phyloP scores from a whole-genome alignment of 208 protist species.

The Porcisia hertigi region DNA sequence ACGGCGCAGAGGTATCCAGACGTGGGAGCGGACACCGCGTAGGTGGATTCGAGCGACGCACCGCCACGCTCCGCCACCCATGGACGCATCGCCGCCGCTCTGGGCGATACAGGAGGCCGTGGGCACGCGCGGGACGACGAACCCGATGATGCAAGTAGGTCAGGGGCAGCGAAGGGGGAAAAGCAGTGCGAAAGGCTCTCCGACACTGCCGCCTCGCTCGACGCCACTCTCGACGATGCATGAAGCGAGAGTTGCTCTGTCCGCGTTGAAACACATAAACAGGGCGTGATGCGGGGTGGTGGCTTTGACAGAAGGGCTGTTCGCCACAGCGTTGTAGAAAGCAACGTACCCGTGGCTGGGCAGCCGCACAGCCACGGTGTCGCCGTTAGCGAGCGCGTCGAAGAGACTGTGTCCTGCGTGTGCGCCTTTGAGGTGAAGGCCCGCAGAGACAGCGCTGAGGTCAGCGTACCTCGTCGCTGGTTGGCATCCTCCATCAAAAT shows the following conservation, averaged over 20 bases:
- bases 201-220: background rate
- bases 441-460: background rate
- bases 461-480: background rate
- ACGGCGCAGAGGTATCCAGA: background rate
- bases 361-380: background rate
- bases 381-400: background rate
- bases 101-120: background rate
- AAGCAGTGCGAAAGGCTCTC: background rate
- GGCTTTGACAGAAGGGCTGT: background rate
- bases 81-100: background rate
- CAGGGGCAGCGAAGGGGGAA: background rate
- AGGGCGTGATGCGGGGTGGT: background rate
- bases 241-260: background rate
- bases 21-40: too few species aligned
- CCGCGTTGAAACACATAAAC: background rate
- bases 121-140: background rate
- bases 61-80: background rate
- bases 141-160: background rate
- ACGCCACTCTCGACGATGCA: background rate
- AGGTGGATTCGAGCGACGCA: background rate
- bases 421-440: background rate
- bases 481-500: background rate
- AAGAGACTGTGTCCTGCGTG: background rate
- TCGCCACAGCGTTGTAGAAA: background rate
- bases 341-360: background rate